These are phyloP conservation scores for Pyrenochaeta sp. DNA, from an alignment of 2,329 filamentous ascomycete genomes.

Conservation along the genomic window DNA sequence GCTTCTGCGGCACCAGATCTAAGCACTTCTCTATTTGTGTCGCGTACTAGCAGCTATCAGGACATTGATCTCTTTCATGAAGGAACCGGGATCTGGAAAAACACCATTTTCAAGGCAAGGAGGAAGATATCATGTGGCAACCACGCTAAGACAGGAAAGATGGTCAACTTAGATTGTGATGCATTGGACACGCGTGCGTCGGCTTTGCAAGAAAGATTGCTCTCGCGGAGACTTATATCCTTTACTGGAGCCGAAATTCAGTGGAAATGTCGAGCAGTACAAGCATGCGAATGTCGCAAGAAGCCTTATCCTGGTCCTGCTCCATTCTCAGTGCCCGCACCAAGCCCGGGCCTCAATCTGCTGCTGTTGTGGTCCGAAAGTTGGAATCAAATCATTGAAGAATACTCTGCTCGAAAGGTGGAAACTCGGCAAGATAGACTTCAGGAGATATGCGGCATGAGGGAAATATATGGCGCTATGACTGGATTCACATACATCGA, in stretches of 20 bases:
- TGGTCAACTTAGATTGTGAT: neutral
- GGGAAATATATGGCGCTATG: neutral
- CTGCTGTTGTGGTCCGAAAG: neutral
- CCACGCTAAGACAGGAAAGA: slow-evolving; percentile 4
- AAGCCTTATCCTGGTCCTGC: neutral
- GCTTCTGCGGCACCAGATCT: slow-evolving; percentile 4
- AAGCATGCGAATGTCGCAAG: slow-evolving; percentile 5
- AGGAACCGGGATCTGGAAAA: neutral
- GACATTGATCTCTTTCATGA: slow-evolving; percentile 1
- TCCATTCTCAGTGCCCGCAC: neutral
- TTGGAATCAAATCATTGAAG: slow-evolving; percentile 4
- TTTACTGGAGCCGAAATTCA: slow-evolving; percentile 8
- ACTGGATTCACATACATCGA: slow-evolving; percentile 3
- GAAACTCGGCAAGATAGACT: neutral
- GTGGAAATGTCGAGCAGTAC: slow-evolving; percentile 4
- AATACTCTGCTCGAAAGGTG: slow-evolving; percentile 1
- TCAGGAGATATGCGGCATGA: neutral
- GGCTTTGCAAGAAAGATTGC: slow-evolving; percentile 6
- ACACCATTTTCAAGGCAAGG: slow-evolving; percentile 6
- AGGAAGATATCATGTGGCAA: slow-evolving; percentile 3
- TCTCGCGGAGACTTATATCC: slow-evolving; percentile 4
- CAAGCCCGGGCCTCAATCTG: neutral
- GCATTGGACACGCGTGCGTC: slow-evolving; percentile 4
- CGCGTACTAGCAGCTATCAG: neutral
- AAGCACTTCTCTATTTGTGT: neutral